Evolutionary conservation across 192 early-diverging fungal species (phyloP).

Genomic region (Backusella psychrophila): DNA sequence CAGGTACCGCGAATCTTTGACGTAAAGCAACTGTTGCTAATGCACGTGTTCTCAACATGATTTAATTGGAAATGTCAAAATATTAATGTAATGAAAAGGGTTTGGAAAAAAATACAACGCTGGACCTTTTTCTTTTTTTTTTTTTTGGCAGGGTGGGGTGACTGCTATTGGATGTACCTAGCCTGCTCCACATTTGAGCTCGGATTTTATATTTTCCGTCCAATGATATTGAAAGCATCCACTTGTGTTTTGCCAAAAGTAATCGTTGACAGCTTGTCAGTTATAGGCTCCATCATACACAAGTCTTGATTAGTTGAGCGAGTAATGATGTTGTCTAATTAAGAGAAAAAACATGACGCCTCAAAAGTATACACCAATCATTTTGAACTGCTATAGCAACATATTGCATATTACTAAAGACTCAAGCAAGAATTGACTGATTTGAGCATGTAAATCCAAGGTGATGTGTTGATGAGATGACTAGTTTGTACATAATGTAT

Average conservation of each 20-base stretch:
- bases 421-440: too few species aligned
- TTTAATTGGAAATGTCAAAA: constrained; percentile 5
- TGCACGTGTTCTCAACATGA: neutral
- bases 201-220: too few species aligned
- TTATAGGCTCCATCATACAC: too few species aligned
- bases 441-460: neutral
- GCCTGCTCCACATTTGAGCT: neutral
- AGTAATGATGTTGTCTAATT: neutral
- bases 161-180: neutral
- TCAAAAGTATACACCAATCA: neutral
- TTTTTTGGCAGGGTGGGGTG: constrained; percentile 7
- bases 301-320: neutral
- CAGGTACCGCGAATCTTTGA: neutral
- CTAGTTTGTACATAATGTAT: neutral
- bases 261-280: neutral
- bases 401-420: neutral
- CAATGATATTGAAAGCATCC: too few species aligned
- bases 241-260: neutral
- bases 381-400: neutral
- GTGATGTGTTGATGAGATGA: neutral
- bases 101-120: neutral
- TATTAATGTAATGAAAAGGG: neutral
- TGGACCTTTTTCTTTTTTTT: too few species aligned
- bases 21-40: neutral
- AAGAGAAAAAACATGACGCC: neutral